Percentiles rank a stretch among this genome's conserved stretches.
These are phyloP conservation scores for Cicer chorassanicum DNA, from an alignment of 306 rosid species.

Conservation along the genomic window DNA sequence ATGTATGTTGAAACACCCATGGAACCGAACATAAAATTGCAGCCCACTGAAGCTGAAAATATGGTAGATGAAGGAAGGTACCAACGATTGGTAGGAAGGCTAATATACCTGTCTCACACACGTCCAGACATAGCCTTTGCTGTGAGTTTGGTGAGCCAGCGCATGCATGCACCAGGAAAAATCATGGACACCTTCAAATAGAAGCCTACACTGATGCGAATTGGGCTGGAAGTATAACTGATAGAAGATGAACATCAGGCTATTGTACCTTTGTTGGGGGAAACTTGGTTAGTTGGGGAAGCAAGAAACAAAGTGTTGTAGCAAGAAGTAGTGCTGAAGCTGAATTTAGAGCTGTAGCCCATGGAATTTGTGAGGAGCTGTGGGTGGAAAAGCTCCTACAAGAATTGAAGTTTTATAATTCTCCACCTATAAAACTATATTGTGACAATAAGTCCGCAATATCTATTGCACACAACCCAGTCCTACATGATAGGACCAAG, in stretches of 20 bases:
- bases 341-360: not conserved
- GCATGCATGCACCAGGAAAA: too few species aligned
- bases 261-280: not conserved
- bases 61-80: too few species aligned
- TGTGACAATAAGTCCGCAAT: not conserved
- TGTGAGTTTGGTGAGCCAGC: too few species aligned
- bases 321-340: not conserved
- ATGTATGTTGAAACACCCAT: too few species aligned
- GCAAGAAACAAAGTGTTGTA: not conserved
- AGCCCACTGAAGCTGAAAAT: too few species aligned
- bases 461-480: not conserved
- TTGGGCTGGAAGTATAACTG: not conserved
- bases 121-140: too few species aligned
- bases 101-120: too few species aligned
- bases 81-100: too few species aligned
- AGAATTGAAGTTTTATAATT: not conserved
- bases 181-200: too few species aligned
- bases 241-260: not conserved
- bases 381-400: not conserved
- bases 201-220: not conserved
- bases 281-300: not conserved
- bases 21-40: too few species aligned
- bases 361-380: not conserved
- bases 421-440: constrained; percentile 1
- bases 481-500: not conserved